These are phyloP conservation scores for Nissolia schottii DNA, from an alignment of 306 rosid genomes.

Conservation along the genomic window DNA sequence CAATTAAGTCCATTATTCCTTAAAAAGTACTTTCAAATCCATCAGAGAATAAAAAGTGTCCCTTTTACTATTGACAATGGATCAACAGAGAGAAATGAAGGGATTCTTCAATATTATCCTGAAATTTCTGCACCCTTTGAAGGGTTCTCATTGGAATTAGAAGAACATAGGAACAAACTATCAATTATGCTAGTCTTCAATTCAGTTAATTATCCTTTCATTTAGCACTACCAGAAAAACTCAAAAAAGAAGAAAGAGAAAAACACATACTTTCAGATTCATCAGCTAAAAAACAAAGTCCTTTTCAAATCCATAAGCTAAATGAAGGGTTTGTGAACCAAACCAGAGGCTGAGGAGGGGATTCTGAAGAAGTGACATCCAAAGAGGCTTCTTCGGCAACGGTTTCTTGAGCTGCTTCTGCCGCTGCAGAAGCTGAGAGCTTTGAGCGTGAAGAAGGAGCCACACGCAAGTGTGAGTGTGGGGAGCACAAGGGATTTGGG, in stretches of 20 bases:
- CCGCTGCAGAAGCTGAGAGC: slow-evolving; percentile 26
- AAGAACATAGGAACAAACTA: background rate
- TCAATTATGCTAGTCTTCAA: too few relatives aligned
- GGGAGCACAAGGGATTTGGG: slow-evolving; percentile 10
- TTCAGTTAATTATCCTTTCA: background rate
- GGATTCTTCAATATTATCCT: background rate
- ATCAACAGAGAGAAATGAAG: too few relatives aligned
- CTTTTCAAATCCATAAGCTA: too few relatives aligned
- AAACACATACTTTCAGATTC: background rate
- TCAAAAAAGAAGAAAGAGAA: too few relatives aligned
- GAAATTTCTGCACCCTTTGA: background rate
- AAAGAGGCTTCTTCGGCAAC: slow-evolving; percentile 37
- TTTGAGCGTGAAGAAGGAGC: background rate
- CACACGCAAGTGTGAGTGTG: background rate
- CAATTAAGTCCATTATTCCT: too few relatives aligned
- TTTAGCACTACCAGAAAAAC: too few relatives aligned
- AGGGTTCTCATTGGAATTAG: background rate
- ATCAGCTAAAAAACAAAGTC: background rate
- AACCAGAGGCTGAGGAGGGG: slow-evolving; percentile 38
- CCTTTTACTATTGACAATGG: too few relatives aligned
- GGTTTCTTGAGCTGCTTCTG: slow-evolving; percentile 29
- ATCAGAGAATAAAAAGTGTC: too few relatives aligned
- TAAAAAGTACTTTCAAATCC: too few relatives aligned
- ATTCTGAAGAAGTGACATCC: slow-evolving; percentile 5
- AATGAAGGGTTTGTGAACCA: background rate